phyloP scores from a whole-genome alignment of 2,329 filamentous ascomycete species.

The Lachnellula willkommii region DNA sequence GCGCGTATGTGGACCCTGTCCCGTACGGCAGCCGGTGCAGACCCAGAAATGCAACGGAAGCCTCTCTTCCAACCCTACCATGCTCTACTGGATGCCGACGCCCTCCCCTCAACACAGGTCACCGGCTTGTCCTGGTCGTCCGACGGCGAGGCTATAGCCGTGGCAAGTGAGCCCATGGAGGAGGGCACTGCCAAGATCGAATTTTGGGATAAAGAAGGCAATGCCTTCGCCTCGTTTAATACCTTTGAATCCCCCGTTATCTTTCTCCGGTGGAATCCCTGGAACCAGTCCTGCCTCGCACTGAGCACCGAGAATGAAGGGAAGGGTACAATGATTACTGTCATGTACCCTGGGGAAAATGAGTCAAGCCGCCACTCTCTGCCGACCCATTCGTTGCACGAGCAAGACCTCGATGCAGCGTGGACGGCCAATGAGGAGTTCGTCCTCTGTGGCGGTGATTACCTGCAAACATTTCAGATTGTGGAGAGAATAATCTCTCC shows the following conservation, averaged over 20 bases:
- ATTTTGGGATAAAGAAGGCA: constrained; percentile 52
- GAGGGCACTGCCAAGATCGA: constrained; percentile 46
- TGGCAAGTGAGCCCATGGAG: constrained; percentile 50
- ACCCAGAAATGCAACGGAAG: constrained; percentile 30
- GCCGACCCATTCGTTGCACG: constrained; percentile 44
- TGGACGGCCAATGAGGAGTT: constrained; percentile 58
- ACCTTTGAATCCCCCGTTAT: constrained; percentile 56
- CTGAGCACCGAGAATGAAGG: constrained; percentile 51
- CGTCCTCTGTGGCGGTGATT: constrained; percentile 52
- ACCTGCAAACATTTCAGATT: constrained; percentile 46
- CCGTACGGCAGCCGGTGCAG: constrained; percentile 42
- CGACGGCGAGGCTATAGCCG: constrained; percentile 50
- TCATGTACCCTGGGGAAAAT: constrained; percentile 36
- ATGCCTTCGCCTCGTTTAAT: constrained; percentile 48
- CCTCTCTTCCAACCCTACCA: constrained; percentile 29
- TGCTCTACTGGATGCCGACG: constrained; percentile 49
- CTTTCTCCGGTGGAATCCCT: constrained; percentile 57
- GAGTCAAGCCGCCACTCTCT: constrained; percentile 41
- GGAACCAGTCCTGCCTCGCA: constrained; percentile 49
- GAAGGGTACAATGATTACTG: constrained; percentile 49
- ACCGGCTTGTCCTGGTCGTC: constrained; percentile 58
- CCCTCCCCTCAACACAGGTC: constrained; percentile 47
- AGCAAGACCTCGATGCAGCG: constrained; percentile 50
- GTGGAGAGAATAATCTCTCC: constrained; percentile 42
- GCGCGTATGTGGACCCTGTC: constrained; percentile 62